These are phyloP conservation scores for Podospora bellae-mahoneyi DNA, from an alignment of 495 filamentous ascomycete genomes.

Conservation along the genomic window DNA sequence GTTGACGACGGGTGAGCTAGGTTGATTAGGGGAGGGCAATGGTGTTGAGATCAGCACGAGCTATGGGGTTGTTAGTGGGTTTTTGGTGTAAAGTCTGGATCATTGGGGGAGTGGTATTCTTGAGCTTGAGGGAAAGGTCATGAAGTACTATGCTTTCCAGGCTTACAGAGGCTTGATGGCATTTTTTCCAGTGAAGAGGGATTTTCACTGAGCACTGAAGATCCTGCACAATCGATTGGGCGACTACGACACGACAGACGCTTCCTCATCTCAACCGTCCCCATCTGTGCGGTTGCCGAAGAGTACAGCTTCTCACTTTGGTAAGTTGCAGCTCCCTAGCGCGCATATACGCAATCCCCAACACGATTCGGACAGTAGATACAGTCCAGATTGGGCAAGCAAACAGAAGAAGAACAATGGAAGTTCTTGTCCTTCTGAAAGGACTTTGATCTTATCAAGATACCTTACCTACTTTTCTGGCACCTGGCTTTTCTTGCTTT, in stretches of 20 bases:
- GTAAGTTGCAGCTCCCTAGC: not conserved
- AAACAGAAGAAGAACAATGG: not conserved
- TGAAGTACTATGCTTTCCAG: not conserved
- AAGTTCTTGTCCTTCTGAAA: not conserved
- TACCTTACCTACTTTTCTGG: not conserved
- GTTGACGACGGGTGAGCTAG: slow-evolving; percentile 1
- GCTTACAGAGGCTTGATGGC: not conserved
- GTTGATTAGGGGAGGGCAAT: not conserved
- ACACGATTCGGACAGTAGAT: not conserved
- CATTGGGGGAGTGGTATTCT: not conserved
- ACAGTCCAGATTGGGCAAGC: not conserved
- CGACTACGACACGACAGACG: not conserved
- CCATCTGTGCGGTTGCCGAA: not conserved
- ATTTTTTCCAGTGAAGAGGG: not conserved
- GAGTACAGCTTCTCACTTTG: not conserved
- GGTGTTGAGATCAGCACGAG: slow-evolving; percentile 4
- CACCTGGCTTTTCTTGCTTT: not conserved
- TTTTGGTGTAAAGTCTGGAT: not conserved
- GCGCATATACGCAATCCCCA: not conserved
- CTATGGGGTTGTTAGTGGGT: not conserved
- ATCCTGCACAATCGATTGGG: not conserved
- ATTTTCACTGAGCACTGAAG: too few relatives aligned
- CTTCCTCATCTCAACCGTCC: not conserved
- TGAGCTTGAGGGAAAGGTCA: not conserved
- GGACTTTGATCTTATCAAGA: not conserved